phyloP scores from a whole-genome alignment of 371 early-diverging fungal genomes.

The Mortierella sp. region DNA sequence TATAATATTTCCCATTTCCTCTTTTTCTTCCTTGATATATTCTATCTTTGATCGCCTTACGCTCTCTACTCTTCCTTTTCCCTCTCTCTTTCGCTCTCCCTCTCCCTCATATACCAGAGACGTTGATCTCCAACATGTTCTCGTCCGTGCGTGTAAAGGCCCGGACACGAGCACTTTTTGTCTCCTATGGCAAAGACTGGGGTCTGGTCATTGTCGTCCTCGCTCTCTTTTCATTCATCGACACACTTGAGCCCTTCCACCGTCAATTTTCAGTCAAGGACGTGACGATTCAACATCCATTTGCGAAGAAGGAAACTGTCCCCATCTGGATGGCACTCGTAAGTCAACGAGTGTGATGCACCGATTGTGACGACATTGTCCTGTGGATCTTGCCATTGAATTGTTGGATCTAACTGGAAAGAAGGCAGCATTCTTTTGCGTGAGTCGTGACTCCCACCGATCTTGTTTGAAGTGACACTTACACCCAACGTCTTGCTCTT shows the following conservation, averaged over 20 bases:
- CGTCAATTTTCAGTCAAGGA: constrained; percentile 78
- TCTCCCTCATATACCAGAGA: not conserved
- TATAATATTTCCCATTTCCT: too few species aligned
- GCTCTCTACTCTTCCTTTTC: too few species aligned
- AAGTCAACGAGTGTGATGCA: constrained; percentile 17
- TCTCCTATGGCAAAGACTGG: constrained; percentile 60
- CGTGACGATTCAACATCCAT: constrained; percentile 72
- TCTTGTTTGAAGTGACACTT: too few species aligned
- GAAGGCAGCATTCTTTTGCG: not conserved
- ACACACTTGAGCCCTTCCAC: constrained; percentile 72
- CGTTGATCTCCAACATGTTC: constrained; percentile 5
- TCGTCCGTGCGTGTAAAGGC: constrained; percentile 9
- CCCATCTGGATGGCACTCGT: constrained; percentile 71
- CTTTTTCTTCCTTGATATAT: too few species aligned
- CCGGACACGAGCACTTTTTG: constrained; percentile 21
- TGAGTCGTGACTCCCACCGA: too few species aligned
- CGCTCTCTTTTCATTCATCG: constrained; percentile 64
- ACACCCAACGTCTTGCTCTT: not conserved
- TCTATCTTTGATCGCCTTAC: too few species aligned
- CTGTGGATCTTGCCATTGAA: not conserved
- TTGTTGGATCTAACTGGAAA: too few species aligned
- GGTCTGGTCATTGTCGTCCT: constrained; percentile 70
- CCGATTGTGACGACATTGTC: too few species aligned
- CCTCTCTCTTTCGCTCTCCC: too few species aligned
- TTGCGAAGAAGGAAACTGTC: constrained; percentile 70